phyloP scores from a whole-genome alignment of 129 eudicot genomes.

The Arctium minus region DNA sequence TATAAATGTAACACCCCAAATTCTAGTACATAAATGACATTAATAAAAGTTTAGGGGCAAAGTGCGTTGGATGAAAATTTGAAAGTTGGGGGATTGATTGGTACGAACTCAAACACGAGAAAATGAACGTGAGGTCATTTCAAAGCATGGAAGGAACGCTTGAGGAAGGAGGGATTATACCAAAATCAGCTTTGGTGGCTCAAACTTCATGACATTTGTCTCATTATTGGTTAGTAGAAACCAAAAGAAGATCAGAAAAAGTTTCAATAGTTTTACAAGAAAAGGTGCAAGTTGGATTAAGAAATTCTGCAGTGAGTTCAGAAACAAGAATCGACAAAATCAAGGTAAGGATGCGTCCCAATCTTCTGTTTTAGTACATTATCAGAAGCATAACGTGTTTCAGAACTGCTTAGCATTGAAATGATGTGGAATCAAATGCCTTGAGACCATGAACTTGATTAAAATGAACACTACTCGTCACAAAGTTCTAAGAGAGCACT shows the following conservation, averaged over 20 bases:
- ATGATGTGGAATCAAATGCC: not conserved
- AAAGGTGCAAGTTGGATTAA: not conserved
- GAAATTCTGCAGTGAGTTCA: not conserved
- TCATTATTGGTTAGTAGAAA: not conserved
- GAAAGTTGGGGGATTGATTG: too few species aligned
- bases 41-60: too few species aligned
- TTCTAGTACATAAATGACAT: too few species aligned
- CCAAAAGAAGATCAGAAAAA: not conserved
- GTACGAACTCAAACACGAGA: too few species aligned
- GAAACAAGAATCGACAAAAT: not conserved
- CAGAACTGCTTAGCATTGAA: too few species aligned
- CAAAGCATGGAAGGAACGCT: too few species aligned
- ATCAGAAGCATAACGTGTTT: not conserved
- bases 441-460: not conserved
- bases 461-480: not conserved
- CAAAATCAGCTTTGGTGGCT: not conserved
- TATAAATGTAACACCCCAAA: too few species aligned
- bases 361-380: not conserved
- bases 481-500: not conserved
- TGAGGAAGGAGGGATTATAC: too few species aligned
- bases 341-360: not conserved
- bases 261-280: not conserved
- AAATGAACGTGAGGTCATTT: too few species aligned
- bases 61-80: too few species aligned
- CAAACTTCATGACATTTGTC: not conserved